Evolutionary conservation across 2,329 filamentous ascomycete species (phyloP), one percentile per base, ranked within the genome.

Genomic region (Aspergillus felis): DNA sequence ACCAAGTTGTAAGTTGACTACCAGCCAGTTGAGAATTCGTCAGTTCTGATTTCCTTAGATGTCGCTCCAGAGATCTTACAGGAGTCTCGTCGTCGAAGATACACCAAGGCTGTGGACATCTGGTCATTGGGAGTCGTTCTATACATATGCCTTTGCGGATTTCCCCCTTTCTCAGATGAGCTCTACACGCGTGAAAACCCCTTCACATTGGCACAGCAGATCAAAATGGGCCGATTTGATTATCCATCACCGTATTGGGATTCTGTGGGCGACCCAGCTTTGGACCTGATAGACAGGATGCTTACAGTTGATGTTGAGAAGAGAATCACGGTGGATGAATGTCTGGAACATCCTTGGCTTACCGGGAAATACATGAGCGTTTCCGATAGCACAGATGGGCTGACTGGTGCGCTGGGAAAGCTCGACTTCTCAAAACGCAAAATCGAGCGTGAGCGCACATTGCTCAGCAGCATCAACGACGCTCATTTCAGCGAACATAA

Each of bases 211-310:
- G 89, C 89, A 1, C 88, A 96, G 66, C 92, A 97, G 77, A 97
- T 96, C 76, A 92, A 89, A 73, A 84, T 85, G 73, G 94, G 91
- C 17, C 84, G 87, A 22, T 99, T 96, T 70, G 90, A 97, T 74
- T 99, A 97, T 69, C 93, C 94, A 0, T 95, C 91, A 1, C 94
- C 94, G 0, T 97, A 97, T 75, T 99, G 92, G 92, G 91, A 96
- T 73, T 85, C 86, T 2, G 87, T 96, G 29, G 88, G 90, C 68
- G 92, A 97, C 63, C 84, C 89, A 55, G 94, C 93, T 7, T 81
- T 99, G 54, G 92, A 97, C 65, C 81, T 99, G 35, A 97, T 99
- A 64, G 94, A 99, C 73, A 84, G 83, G 46, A 99, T 99, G 94
- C 83, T 99, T 52, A 89, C 90, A 2, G 92, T 97, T 35, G 87